These are phyloP conservation scores for Podila verticillata DNA, from an alignment of 192 early-diverging fungal genomes.

Conservation along the genomic window DNA sequence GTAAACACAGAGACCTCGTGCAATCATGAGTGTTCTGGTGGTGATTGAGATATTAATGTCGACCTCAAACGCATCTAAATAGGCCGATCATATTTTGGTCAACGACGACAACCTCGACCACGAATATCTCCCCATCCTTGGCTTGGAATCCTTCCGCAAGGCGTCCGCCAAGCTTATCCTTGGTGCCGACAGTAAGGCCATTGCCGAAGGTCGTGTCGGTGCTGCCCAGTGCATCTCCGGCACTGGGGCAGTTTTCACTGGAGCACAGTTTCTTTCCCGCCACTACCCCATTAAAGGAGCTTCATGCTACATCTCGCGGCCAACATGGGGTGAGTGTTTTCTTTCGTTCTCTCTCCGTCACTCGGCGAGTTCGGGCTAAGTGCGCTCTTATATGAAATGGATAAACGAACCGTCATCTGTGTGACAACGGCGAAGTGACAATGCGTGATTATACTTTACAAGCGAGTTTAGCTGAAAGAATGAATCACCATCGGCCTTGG, in stretches of 20 bases:
- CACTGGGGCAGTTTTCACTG: conserved; percentile 90
- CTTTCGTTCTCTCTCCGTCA: conserved; percentile 2
- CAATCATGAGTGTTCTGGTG: background rate
- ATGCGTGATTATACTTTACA: no score
- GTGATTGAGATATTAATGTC: background rate
- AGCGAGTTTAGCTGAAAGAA: no score
- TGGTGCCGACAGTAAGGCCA: conserved; percentile 76
- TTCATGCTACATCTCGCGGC: conserved; percentile 90
- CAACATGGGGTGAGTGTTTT: conserved; percentile 87
- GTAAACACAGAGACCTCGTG: conserved; percentile 48
- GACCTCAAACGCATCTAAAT: background rate
- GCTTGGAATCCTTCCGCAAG: conserved; percentile 78
- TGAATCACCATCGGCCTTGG: no score
- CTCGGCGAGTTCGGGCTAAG: no score
- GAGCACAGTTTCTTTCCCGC: conserved; percentile 81
- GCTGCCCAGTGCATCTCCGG: conserved; percentile 94
- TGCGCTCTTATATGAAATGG: no score
- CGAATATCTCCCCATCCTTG: conserved; percentile 94
- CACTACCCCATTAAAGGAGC: conserved; percentile 69
- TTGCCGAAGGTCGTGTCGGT: conserved; percentile 75
- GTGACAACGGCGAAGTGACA: no score
- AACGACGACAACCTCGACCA: conserved; percentile 81
- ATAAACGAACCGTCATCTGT: no score
- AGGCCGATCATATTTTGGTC: conserved; percentile 81
- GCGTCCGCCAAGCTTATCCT: conserved; percentile 86